Evolutionary conservation across 1,284 basidiomycete genomes (phyloP).

Genomic region (Malassezia japonica): DNA sequence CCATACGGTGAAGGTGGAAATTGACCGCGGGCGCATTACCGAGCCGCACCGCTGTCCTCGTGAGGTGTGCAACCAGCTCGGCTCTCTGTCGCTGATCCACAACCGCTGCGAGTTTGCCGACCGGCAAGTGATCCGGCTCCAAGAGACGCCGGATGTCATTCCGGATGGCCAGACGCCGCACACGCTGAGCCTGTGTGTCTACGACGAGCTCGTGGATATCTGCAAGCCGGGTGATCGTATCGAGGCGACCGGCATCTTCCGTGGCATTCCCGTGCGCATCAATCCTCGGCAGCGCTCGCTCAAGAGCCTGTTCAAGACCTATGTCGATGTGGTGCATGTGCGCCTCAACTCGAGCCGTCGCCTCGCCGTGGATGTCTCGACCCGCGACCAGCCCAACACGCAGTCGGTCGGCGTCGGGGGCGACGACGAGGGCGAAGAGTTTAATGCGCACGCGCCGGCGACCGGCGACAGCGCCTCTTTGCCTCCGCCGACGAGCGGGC

Average conservation of each 20-base stretch:
- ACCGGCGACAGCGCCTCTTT: conserved; percentile 10
- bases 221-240: conserved; percentile 90
- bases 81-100: conserved; percentile 88
- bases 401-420: conserved; percentile 75
- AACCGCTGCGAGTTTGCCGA: conserved; percentile 94
- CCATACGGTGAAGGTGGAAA: conserved; percentile 87
- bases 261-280: conserved; percentile 82
- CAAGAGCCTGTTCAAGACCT: conserved; percentile 95
- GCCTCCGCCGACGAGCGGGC: conserved; percentile 18
- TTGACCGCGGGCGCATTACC: conserved; percentile 88
- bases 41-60: conserved; percentile 85
- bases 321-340: conserved; percentile 87
- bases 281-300: conserved; percentile 83
- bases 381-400: conserved; percentile 54
- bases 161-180: conserved; percentile 97
- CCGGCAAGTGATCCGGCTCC: conserved; percentile 83
- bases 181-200: conserved; percentile 86
- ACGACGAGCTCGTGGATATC: conserved; percentile 92
- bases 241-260: conserved; percentile 83
- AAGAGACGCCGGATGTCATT: conserved; percentile 94
- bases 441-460: conserved; percentile 20
- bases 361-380: conserved; percentile 71
- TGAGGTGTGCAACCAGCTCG: conserved; percentile 74
- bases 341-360: conserved; percentile 62
- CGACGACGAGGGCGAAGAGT: conserved; percentile 53